phyloP scores from a whole-genome alignment of 176 grass and related monocot genomes.

The Hsuehochloa calcarea region DNA sequence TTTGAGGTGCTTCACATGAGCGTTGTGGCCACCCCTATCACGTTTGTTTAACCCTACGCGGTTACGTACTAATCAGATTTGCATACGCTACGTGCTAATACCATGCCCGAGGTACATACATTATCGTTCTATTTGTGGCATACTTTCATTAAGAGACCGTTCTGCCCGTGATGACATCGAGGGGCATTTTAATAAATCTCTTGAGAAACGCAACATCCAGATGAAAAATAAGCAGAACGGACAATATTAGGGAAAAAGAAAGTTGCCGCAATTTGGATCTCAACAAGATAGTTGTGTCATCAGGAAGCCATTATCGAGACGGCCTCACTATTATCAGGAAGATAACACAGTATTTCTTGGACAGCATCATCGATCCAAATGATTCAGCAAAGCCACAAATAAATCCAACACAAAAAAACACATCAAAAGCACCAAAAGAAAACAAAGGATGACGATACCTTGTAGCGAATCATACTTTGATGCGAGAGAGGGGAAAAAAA shows the following conservation, averaged over 20 bases:
- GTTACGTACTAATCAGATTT: not conserved
- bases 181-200: not conserved
- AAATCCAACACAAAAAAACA: not conserved
- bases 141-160: not conserved
- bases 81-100: not conserved
- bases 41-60: not conserved
- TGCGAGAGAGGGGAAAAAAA: not conserved
- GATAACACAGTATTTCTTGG: slow-evolving; percentile 69
- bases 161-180: not conserved
- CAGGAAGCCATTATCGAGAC: slow-evolving; percentile 34
- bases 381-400: not conserved
- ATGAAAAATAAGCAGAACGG: not conserved
- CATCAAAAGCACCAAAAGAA: not conserved
- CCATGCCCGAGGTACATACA: not conserved
- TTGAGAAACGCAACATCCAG: not conserved
- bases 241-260: not conserved
- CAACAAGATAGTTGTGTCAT: slow-evolving; percentile 59
- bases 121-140: not conserved
- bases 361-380: slow-evolving; percentile 64
- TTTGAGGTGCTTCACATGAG: too few species aligned
- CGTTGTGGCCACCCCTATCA: too few species aligned
- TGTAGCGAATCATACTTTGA: not conserved
- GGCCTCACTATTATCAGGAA: slow-evolving; percentile 47
- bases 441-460: not conserved
- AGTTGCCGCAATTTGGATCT: slow-evolving; percentile 23